Conservation (phyloP, 2,329 filamentous ascomycete genomes). For the Xylariales sp. region DNA sequence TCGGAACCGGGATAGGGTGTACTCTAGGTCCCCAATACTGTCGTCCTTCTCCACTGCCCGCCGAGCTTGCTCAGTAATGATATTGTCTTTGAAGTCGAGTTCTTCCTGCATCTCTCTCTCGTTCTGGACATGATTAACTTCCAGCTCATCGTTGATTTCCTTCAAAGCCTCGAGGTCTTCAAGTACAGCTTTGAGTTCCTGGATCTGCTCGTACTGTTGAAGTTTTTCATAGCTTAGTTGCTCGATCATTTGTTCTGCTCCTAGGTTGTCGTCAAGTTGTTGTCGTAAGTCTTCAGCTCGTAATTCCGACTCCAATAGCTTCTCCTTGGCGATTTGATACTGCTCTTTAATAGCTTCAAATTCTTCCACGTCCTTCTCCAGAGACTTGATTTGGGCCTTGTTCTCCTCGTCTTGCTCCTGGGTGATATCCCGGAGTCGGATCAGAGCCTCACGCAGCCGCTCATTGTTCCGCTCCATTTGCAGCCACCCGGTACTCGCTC, state of each 20-base stretch:
- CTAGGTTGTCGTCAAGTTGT: conserved; percentile 88
- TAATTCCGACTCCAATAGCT: conserved; percentile 76
- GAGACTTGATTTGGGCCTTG: conserved; percentile 76
- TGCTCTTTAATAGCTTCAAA: conserved; percentile 74
- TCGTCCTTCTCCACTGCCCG: conserved; percentile 81
- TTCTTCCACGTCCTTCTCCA: conserved; percentile 80
- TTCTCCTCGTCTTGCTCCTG: conserved; percentile 86
- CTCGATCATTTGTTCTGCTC: conserved; percentile 93
- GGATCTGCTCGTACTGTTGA: conserved; percentile 82
- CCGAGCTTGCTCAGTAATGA: conserved; percentile 84
- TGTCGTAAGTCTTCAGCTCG: conserved; percentile 87
- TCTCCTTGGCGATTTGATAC: conserved; percentile 76
- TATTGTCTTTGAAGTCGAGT: conserved; percentile 85
- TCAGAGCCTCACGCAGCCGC: conserved; percentile 83
- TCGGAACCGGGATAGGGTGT: conserved; percentile 87
- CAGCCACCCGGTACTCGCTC: conserved; percentile 86
- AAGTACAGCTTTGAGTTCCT: conserved; percentile 82
- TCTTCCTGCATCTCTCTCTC: conserved; percentile 96
- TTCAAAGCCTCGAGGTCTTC: conserved; percentile 90
- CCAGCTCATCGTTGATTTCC: conserved; percentile 94
- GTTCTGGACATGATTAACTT: conserved; percentile 90
- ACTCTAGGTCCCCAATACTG: conserved; percentile 86
- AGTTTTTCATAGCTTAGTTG: conserved; percentile 90
- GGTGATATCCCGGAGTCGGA: conserved; percentile 86
- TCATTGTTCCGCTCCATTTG: conserved; percentile 94